Evolutionary conservation across 2,329 filamentous ascomycete species (phyloP).

Genomic region (Immersiporthe knoxdaviesiana): DNA sequence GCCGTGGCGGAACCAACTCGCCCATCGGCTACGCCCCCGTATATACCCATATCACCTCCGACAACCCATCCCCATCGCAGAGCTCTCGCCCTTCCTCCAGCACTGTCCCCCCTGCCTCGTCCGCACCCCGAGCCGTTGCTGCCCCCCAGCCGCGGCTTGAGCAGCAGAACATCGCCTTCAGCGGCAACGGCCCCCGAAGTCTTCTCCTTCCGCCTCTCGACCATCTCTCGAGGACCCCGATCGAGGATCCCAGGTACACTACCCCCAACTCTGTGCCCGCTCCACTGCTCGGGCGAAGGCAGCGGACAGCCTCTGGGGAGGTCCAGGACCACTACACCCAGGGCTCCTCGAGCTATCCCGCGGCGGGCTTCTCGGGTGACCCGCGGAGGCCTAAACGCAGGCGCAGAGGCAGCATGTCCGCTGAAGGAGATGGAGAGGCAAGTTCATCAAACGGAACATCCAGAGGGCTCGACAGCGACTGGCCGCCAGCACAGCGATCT

Average conservation of each 20-base stretch:
- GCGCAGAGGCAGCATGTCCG: constrained; percentile 64
- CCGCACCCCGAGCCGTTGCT: constrained; percentile 32
- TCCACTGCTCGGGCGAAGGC: constrained; percentile 60
- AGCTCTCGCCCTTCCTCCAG: constrained; percentile 52
- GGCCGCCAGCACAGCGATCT: constrained; percentile 50
- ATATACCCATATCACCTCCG: constrained; percentile 67
- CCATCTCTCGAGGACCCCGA: constrained; percentile 14
- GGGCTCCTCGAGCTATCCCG: constrained; percentile 27
- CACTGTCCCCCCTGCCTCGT: constrained; percentile 49
- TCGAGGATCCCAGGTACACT: constrained; percentile 34
- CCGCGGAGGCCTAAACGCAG: constrained; percentile 60
- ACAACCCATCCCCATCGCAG: constrained; percentile 65
- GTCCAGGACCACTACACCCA: constrained; percentile 40
- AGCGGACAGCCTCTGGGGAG: constrained; percentile 48
- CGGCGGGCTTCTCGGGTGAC: constrained; percentile 29
- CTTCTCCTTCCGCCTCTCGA: constrained; percentile 30
- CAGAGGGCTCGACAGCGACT: constrained; percentile 60
- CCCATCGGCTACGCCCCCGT: constrained; percentile 44
- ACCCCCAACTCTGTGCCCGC: constrained; percentile 30
- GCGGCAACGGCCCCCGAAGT: constrained; percentile 22
- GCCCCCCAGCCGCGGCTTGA: constrained; percentile 29
- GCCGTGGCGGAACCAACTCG: constrained; percentile 75
- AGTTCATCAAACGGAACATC: constrained; percentile 58
- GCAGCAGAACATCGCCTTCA: background rate
- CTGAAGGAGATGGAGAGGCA: constrained; percentile 56